phyloP scores from a whole-genome alignment of 2,329 filamentous ascomycete species.

The Fusarium foetens region DNA sequence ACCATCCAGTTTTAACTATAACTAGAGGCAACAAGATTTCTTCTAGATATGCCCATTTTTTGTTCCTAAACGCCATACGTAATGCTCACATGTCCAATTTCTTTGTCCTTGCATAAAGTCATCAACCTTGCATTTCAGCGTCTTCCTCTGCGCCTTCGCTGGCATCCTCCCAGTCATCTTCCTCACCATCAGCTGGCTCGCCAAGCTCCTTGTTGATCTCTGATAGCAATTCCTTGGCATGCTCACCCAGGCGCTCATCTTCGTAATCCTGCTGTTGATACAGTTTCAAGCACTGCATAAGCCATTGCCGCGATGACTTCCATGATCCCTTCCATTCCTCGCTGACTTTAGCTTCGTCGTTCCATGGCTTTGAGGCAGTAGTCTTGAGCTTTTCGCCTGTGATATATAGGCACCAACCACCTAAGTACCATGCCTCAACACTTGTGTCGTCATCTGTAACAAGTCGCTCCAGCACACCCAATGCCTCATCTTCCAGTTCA shows the following conservation, averaged over 20 bases:
- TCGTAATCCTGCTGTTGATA: conserved; percentile 85
- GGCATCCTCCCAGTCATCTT: conserved; percentile 65
- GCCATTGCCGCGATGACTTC: conserved; percentile 82
- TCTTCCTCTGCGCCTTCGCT: conserved; percentile 63
- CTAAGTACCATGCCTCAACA: conserved; percentile 96
- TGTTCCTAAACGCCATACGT: conserved; percentile 42
- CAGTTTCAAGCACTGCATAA: conserved; percentile 82
- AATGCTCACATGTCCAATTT: conserved; percentile 35
- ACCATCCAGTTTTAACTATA: conserved; percentile 34
- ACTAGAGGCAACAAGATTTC: conserved; percentile 29
- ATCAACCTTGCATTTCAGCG: conserved; percentile 64
- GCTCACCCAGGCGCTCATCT: conserved; percentile 79
- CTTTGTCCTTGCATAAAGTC: conserved; percentile 30
- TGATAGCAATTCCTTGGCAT: conserved; percentile 76
- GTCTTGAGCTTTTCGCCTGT: conserved; percentile 72
- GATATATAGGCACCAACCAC: conserved; percentile 91
- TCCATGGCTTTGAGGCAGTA: conserved; percentile 49
- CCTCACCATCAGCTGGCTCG: conserved; percentile 64
- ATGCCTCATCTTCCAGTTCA: conserved; percentile 83
- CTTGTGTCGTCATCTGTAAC: conserved; percentile 91
- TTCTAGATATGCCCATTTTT: conserved; percentile 38
- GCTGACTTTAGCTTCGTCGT: conserved; percentile 46
- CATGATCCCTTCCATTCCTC: conserved; percentile 70
- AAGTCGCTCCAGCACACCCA: conserved; percentile 85
- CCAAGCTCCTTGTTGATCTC: conserved; percentile 73